Evolutionary conservation across 164 flowering plant genomes (phyloP), one percentile per base, ranked within the genome.

Genomic region (Nymphaea thermarum): DNA sequence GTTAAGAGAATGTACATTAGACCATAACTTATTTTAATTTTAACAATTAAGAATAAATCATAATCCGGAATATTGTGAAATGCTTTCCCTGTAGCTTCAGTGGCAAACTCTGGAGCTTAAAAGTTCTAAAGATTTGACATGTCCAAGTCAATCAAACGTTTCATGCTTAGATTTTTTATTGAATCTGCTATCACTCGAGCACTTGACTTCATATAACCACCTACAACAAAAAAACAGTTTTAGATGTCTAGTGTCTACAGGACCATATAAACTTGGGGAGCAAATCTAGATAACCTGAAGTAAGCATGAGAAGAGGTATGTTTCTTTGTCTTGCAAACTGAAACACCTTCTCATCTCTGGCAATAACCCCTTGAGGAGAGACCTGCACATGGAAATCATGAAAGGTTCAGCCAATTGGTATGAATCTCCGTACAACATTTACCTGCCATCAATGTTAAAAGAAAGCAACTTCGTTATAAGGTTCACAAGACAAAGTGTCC

Each of bases 201-300:
- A 72, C 91, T 91, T 63, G 94, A 84, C 72, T 87, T 93, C 97
- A 89, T 87, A 75, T 91, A 93, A 64, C 98, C 96, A 79, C 98
- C 97, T 93, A 86, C 67, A 75, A 74, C 65, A 74, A 47, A 65
- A 66, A 43, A 53, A 55, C 59, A 53, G 44, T 60, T 42, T 25
- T 60, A 53, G 3, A 3, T 15, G 2, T 18, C n/a, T n/a, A n/a
- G n/a, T n/a, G 59, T 64, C 47, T 70, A 60, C 4, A 42, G n/a
- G 15, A 63, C 3, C 5, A 11, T 42, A 43, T 4, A 43, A 8
- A 4, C 12, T 14, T 4, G 4, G 0, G 12, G n/a, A 66, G 67
- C 10, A 65, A 16, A 44, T 8, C 15, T 42, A 12, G 3, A 10
- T 3, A 61, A 93, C 98, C 98, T 84, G 97, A 93, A 55, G 98